Evolutionary conservation across 2,329 filamentous ascomycete genomes (phyloP), one percentile per base, ranked within the genome.

Genomic region (Calonectria leucothoes): DNA sequence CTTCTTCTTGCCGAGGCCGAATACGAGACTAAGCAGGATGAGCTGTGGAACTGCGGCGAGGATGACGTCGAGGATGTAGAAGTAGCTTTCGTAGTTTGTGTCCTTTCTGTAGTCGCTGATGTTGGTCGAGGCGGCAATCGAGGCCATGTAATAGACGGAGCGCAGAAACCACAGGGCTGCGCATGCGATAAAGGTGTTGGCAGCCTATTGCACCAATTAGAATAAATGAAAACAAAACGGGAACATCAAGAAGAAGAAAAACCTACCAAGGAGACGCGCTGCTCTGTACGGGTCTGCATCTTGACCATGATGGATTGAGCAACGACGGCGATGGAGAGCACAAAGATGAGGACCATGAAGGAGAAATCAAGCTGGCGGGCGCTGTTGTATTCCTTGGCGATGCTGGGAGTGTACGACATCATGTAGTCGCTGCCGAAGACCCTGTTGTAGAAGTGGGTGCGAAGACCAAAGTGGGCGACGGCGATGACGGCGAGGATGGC

Each of bases 41-140:
- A 85, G 80, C 3, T 74, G 69, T 0, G 80, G 76, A 78, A 79
- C 82, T 2, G 72, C 66, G 7, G 55, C 61, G 10, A 83, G 74
- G 49, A 84, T 4, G 23, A 78, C 67, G 1, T 79, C 69, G 25
- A 83, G 45, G 3, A 83, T 73, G 31, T 73, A 51, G 20, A 75
- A 74, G 37, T 74, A 76, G 2, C 27, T 35, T 5, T 72, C n/a
- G 8, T 45, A 74, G 0, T 14, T 1, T 1, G 66, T 49, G 15
- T 66, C 49, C 0, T 65, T 2, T 11, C 6, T 45, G 0, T 37
- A 23, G 15, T 77, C 29, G 7, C n/a, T 39, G 2, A 77, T 33
- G n/a, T 78, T 55, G 12, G 29, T 20, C 59, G 67, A 72, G 8
- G 72, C 66, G 29, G 73, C 71, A 1, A 69, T 61, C 14, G 72